Conservation (phyloP, 768 basidiomycete species). For the Cyathus striatus region DNA sequence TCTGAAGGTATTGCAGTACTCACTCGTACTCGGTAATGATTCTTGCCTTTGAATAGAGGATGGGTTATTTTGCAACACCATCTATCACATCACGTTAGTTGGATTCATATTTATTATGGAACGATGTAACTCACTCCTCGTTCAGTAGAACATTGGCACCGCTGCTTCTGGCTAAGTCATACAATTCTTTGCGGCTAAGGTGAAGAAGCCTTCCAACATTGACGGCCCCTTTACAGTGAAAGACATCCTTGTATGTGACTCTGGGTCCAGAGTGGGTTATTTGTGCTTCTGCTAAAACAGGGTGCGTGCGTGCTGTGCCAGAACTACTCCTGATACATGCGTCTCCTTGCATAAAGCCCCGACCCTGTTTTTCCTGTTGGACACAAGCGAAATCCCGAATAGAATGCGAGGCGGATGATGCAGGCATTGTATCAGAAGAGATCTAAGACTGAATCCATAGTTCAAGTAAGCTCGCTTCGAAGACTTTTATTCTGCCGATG, state of each 20-base stretch:
- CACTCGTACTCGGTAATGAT: neutral
- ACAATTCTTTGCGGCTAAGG: conserved; percentile 8
- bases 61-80: neutral
- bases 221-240: conserved; percentile 10
- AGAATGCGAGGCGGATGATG: neutral
- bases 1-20: neutral
- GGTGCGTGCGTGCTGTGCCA: conserved; percentile 2
- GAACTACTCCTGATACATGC: conserved; percentile 4
- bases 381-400: neutral
- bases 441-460: too few species aligned
- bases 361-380: neutral
- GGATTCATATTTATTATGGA: neutral
- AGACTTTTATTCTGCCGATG: too few species aligned
- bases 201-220: conserved; percentile 7
- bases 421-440: too few species aligned
- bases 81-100: neutral
- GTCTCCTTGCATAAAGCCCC: neutral
- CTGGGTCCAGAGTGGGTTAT: conserved; percentile 7
- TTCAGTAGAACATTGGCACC: conserved; percentile 9
- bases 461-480: too few species aligned
- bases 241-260: conserved; percentile 5
- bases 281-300: neutral
- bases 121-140: conserved; percentile 4
- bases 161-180: conserved; percentile 4
- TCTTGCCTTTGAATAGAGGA: neutral